Evolutionary conservation across 768 basidiomycete genomes (phyloP).

Genomic region (Leccinum arenicola): DNA sequence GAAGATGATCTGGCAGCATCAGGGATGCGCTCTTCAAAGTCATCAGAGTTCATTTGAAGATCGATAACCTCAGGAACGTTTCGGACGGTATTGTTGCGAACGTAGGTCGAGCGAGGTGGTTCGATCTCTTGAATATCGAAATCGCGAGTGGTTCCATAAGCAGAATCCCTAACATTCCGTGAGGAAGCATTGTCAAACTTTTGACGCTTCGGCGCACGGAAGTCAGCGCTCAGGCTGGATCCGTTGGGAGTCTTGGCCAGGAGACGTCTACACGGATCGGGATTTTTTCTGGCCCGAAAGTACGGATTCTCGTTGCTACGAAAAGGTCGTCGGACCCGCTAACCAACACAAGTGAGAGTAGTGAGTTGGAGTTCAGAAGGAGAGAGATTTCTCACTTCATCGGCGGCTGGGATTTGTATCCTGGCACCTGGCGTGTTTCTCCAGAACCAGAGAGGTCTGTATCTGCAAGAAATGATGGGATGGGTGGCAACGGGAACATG

Average conservation of each 20-base stretch:
- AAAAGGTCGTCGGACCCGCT: constrained; percentile 4
- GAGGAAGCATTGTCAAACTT: constrained; percentile 12
- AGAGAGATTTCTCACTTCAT: constrained; percentile 13
- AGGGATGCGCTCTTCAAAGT: constrained; percentile 21
- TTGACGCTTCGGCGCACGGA: constrained; percentile 22
- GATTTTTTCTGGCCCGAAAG: background rate
- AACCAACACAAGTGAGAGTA: constrained; percentile 4
- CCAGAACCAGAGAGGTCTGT: constrained; percentile 11
- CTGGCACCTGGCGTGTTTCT: constrained; percentile 17
- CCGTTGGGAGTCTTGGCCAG: constrained; percentile 8
- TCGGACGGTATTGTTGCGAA: background rate
- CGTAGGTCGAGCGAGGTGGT: background rate
- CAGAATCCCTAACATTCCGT: background rate
- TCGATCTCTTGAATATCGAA: constrained; percentile 23
- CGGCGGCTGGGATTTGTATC: constrained; percentile 17
- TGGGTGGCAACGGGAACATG: background rate
- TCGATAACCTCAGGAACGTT: constrained; percentile 20
- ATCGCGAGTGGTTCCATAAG: constrained; percentile 3
- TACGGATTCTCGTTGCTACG: constrained; percentile 19
- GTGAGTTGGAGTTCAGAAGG: background rate
- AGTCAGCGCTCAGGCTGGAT: background rate
- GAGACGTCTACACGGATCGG: background rate
- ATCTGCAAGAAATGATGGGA: background rate
- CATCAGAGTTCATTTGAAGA: constrained; percentile 19
- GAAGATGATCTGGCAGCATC: constrained; percentile 14